Conservation (phyloP, 2,329 filamentous ascomycete species). For the Neospermospora avenae region DNA sequence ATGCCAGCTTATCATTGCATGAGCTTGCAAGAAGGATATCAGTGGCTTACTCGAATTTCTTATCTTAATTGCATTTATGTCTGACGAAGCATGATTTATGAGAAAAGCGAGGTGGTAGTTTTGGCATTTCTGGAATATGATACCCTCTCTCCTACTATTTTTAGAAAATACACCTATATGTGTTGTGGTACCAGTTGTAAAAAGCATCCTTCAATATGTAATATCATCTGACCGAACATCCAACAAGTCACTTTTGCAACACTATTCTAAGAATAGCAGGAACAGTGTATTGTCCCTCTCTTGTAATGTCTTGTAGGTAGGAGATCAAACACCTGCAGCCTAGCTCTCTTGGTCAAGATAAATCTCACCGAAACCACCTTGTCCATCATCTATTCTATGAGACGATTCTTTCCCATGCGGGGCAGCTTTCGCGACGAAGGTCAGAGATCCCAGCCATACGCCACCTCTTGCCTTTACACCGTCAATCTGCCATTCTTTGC, state of each 20-base stretch:
- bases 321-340: not conserved
- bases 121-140: slow-evolving; percentile 16
- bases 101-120: slow-evolving; percentile 11
- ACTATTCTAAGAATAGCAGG: no score
- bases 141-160: slow-evolving; percentile 13
- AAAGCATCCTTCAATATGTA: not conserved
- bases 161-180: not conserved
- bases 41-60: not conserved
- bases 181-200: not conserved
- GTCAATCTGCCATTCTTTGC: slow-evolving; percentile 9
- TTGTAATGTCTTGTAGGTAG: not conserved
- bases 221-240: not conserved
- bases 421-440: slow-evolving; percentile 1
- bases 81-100: slow-evolving; percentile 18
- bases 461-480: slow-evolving; percentile 15
- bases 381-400: not conserved
- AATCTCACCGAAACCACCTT: not conserved
- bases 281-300: not conserved
- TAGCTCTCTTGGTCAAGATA: not conserved
- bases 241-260: not conserved
- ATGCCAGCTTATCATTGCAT: slow-evolving; percentile 23
- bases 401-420: not conserved
- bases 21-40: not conserved
- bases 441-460: slow-evolving; percentile 15
- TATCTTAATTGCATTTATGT: not conserved